Conservation (phyloP, 805 yeast genomes). For the Torulaspora indica region DNA sequence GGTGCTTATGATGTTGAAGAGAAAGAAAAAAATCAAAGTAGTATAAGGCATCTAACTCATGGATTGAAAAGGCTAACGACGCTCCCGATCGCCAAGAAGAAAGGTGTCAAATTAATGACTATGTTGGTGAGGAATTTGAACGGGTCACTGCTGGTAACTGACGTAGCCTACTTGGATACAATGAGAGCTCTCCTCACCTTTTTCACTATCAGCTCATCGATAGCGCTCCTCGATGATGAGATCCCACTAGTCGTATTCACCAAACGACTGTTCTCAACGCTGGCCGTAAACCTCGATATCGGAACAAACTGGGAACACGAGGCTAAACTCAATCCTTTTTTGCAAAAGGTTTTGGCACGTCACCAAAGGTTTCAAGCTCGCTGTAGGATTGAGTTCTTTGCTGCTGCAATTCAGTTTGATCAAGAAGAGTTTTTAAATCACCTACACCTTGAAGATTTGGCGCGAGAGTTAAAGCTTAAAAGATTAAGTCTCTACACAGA, state of each 20-base stretch:
- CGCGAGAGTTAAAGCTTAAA: constrained; percentile 15
- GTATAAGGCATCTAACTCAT: constrained; percentile 22
- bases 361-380: constrained; percentile 20
- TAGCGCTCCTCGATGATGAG: constrained; percentile 15
- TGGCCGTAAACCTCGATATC: constrained; percentile 22
- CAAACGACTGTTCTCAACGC: constrained; percentile 19
- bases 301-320: constrained; percentile 23
- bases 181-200: constrained; percentile 22
- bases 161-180: constrained; percentile 26
- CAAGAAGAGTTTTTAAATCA: constrained; percentile 32
- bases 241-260: constrained; percentile 21
- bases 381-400: constrained; percentile 30
- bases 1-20: constrained; percentile 7
- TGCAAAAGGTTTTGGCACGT: constrained; percentile 18
- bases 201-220: constrained; percentile 22
- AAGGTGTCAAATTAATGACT: constrained; percentile 23
- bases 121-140: constrained; percentile 28
- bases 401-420: constrained; percentile 33
- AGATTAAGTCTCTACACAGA: constrained; percentile 37
- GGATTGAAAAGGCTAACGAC: constrained; percentile 28
- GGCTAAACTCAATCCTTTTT: constrained; percentile 16
- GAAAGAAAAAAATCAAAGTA: constrained; percentile 12
- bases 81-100: constrained; percentile 19
- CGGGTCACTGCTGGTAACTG: constrained; percentile 25
- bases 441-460: constrained; percentile 18